Percentiles rank a stretch among this genome's conserved stretches.
Evolutionary conservation across 208 protist species (phyloP).

Genomic region (Crithidia sp.): DNA sequence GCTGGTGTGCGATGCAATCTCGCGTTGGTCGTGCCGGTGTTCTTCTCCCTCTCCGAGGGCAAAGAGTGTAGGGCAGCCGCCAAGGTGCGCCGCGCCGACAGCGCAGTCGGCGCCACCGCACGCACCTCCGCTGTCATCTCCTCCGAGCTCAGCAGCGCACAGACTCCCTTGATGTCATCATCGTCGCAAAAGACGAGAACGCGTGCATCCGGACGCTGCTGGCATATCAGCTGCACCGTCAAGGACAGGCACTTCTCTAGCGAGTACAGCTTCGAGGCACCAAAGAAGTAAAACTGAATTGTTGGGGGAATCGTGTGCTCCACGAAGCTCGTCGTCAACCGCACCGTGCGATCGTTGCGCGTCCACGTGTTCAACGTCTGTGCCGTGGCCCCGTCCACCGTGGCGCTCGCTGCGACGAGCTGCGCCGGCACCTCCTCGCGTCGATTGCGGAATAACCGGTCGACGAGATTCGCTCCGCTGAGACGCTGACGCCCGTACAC

Average conservation of each 20-base stretch:
- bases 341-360: slow-evolving; percentile 87
- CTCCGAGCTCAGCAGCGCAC: slow-evolving; percentile 35
- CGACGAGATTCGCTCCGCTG: slow-evolving; percentile 74
- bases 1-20: not conserved
- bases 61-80: slow-evolving; percentile 28
- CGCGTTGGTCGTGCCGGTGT: not conserved
- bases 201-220: slow-evolving; percentile 58
- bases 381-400: slow-evolving; percentile 84
- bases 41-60: not conserved
- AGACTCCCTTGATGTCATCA: slow-evolving; percentile 43
- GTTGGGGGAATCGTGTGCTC: slow-evolving; percentile 84
- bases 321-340: slow-evolving; percentile 89
- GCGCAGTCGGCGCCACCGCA: slow-evolving; percentile 9
- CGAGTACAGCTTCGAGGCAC: slow-evolving; percentile 41
- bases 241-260: slow-evolving; percentile 51
- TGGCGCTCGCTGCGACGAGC: slow-evolving; percentile 85
- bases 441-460: slow-evolving; percentile 74
- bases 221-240: slow-evolving; percentile 74
- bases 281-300: slow-evolving; percentile 87
- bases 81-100: slow-evolving; percentile 8
- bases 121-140: slow-evolving; percentile 18
- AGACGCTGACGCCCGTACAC: slow-evolving; percentile 44
- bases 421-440: slow-evolving; percentile 88
- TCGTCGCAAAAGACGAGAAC: slow-evolving; percentile 77
- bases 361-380: slow-evolving; percentile 88